Evolutionary conservation across 352 stramenopile species (phyloP), one percentile per base, ranked within the genome.

Genomic region (Peronospora farinosa): DNA sequence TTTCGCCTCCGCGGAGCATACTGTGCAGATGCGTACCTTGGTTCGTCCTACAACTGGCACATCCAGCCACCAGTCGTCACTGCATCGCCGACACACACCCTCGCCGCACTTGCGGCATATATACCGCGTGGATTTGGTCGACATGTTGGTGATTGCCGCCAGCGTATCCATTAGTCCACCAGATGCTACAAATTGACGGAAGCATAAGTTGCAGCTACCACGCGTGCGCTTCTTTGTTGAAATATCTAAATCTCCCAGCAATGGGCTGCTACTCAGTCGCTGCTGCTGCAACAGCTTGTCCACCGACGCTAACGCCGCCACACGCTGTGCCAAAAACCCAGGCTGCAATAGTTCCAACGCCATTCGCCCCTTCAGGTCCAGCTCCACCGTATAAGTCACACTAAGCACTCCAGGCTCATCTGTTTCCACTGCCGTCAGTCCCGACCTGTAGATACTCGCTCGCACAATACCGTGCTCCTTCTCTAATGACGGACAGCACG

Each of bases 331-430:
- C 12, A 91, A 47, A 37, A 91, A 88, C 1, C 57, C 65, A 7
- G 75, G 73, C 41, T 87, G 75, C 52, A 87, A 67, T 10, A 88
- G 55, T 36, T 70, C 57, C 53, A 88, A 61, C 3, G 77, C 74
- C 47, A 88, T 84, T n/a, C 74, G 67, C 32, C 82, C 79, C 49
- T 93, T 93, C 12, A 93, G 62, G 45, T 93, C 81, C 53, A 93
- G 79, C 47, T 93, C 79, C 25, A 93, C 69, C 8, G 79, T 91
- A 58, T 93, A 88, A 41, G 79, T 93, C 37, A 87, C 78, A 50
- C 75, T 64, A 8, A 93, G 49, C 21, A 90, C 74, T 7, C 82
- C 82, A 0, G 79, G 78, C 40, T 86, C 74, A 40, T 79, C 66
- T 13, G 74, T 84, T 57, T 93, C 79, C 40, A 93, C 74, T 0